Base-by-base conservation (phyloP, 805 yeast species). In the Candida silvicultrix region DNA sequence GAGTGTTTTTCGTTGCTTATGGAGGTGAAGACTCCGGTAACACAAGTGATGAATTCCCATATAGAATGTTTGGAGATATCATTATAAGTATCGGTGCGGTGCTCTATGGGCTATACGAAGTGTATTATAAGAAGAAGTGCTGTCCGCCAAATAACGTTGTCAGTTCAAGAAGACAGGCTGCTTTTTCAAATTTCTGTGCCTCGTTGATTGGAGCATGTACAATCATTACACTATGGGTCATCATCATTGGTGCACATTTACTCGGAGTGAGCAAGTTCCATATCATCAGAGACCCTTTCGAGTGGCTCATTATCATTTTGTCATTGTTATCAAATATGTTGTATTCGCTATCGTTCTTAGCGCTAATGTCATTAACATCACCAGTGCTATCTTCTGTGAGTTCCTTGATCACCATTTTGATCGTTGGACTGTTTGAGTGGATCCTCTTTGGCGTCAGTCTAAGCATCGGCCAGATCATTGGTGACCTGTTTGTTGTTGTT, bases 361-460 rank as follows among this genome's bases (percentile, higher is more conserved):
- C 89, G 2, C 67, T 88, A 51, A 85, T 88, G 85, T 82, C 95
- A 0, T 72, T 88, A 46, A 88, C 96, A 0, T 81, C 86, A 4
- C 96, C 96, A 0, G 95, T 89, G 2, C 68, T 89, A 38, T 84
- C 94, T 2, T 78, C 86, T 0, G 80, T 76, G 8, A 73, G 83
- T 31, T 77, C 89, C 0, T 67, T 88, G 47, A 71, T 88, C 42
- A 86, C 96, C 0, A 89, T 89, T 19, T 74, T 88, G 50, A 62
- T 88, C 44, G 94, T 89, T 39, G 95, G 96, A 0, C 43, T 85
- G 1, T 80, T 80, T 19, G 96, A 88, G 59, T 85, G 85, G 82
- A 45, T 74, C 0, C 54, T 84, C 10, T 85, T 84, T 65, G 85
- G 82, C 5, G 75, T 78, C 21, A 68, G 63, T 2, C 68, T 88